phyloP scores from a whole-genome alignment of 2,329 filamentous ascomycete species.

The Pyrenochaeta sp. region DNA sequence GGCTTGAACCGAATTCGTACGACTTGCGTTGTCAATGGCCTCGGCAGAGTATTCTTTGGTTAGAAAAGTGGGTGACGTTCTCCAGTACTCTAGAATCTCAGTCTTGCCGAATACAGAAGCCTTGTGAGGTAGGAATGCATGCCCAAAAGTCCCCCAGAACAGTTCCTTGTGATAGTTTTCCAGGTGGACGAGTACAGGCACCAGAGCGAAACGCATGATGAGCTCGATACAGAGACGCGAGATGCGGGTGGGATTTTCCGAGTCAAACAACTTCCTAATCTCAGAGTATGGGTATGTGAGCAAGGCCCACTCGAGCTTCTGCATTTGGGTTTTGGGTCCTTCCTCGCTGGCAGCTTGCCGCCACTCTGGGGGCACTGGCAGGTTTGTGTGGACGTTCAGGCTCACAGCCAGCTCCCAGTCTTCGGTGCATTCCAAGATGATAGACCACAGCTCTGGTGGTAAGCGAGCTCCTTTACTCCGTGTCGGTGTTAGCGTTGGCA shows the following conservation, averaged over 20 bases:
- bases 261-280: slow-evolving; percentile 76
- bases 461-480: slow-evolving; percentile 58
- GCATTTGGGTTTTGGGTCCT: slow-evolving; percentile 74
- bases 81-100: slow-evolving; percentile 92
- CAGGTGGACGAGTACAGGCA: slow-evolving; percentile 77
- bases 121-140: slow-evolving; percentile 84
- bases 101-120: slow-evolving; percentile 87
- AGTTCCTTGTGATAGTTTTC: slow-evolving; percentile 74
- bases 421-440: slow-evolving; percentile 81
- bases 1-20: slow-evolving; percentile 83
- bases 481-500: slow-evolving; percentile 41
- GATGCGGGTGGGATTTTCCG: slow-evolving; percentile 76
- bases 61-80: slow-evolving; percentile 79
- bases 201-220: slow-evolving; percentile 89
- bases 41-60: slow-evolving; percentile 87
- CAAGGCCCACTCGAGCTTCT: slow-evolving; percentile 85
- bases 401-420: slow-evolving; percentile 93
- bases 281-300: slow-evolving; percentile 74
- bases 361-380: slow-evolving; percentile 79
- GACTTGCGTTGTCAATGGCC: slow-evolving; percentile 86
- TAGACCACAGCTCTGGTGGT: slow-evolving; percentile 88
- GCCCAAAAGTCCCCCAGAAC: slow-evolving; percentile 85
- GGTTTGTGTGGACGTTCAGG: slow-evolving; percentile 79
- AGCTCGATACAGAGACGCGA: slow-evolving; percentile 85
- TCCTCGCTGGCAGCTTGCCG: slow-evolving; percentile 68